These are phyloP conservation scores for Acmispon strigosus DNA, from an alignment of 306 rosid genomes.

Conservation along the genomic window DNA sequence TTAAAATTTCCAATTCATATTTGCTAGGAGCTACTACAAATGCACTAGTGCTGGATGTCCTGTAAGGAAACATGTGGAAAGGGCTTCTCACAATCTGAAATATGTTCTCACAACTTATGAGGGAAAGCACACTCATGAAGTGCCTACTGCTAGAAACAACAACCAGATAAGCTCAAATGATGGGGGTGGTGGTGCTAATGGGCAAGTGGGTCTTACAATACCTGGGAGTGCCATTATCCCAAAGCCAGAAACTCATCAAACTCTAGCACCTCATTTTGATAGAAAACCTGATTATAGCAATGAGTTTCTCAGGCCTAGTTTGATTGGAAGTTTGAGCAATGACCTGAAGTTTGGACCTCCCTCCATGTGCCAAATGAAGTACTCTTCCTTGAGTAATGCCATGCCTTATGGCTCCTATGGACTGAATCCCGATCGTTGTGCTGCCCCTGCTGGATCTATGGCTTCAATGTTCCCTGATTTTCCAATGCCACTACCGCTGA, in stretches of 20 bases:
- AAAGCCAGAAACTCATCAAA: slow-evolving; percentile 43
- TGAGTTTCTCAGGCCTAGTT: slow-evolving; percentile 40
- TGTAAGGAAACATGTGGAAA: slow-evolving; percentile 89
- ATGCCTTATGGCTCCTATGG: slow-evolving; percentile 47
- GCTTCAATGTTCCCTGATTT: slow-evolving; percentile 46
- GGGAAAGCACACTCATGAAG: slow-evolving; percentile 85
- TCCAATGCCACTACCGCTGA: slow-evolving; percentile 58
- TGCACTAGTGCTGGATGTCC: slow-evolving; percentile 83
- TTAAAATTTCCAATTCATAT: slow-evolving; percentile 3
- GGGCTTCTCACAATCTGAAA: slow-evolving; percentile 78
- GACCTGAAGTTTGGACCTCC: slow-evolving; percentile 55
- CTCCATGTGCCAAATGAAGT: slow-evolving; percentile 52
- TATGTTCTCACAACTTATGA: slow-evolving; percentile 72
- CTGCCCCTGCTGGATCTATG: slow-evolving; percentile 33
- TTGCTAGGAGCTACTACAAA: slow-evolving; percentile 87
- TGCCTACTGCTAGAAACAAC: slow-evolving; percentile 70
- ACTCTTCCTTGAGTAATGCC: slow-evolving; percentile 39
- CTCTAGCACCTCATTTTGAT: slow-evolving; percentile 50
- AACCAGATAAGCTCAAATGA: slow-evolving; percentile 42
- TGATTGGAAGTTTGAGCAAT: slow-evolving; percentile 41
- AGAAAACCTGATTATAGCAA: slow-evolving; percentile 51
- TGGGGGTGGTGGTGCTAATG: slow-evolving; percentile 28
- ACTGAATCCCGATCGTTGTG: slow-evolving; percentile 26
- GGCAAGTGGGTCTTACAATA: slow-evolving; percentile 35
- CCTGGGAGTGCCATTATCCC: slow-evolving; percentile 28